Conservation (phyloP, 2,329 filamentous ascomycete species). For the Monosporascus sp. region DNA sequence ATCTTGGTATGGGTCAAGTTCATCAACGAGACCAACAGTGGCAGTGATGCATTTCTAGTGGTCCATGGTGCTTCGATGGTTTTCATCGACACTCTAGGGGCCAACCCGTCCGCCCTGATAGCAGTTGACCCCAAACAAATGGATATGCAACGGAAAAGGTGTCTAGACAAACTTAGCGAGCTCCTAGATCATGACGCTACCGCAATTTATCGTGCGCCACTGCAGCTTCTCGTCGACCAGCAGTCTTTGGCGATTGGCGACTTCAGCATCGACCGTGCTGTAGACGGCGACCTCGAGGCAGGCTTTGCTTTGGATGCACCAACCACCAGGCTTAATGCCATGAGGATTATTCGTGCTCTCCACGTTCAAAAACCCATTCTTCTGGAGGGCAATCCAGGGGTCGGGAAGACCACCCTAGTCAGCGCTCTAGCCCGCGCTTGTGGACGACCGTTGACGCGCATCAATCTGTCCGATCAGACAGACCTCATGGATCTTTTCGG, state of each 20-base stretch:
- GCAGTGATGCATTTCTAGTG: constrained; percentile 41
- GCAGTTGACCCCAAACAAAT: constrained; percentile 67
- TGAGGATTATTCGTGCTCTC: constrained; percentile 84
- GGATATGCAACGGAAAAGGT: constrained; percentile 64
- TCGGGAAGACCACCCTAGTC: constrained; percentile 93
- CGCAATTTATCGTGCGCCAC: constrained; percentile 58
- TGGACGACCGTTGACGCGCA: constrained; percentile 79
- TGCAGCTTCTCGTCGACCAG: constrained; percentile 52
- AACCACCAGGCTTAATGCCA: constrained; percentile 83
- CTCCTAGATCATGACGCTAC: constrained; percentile 61
- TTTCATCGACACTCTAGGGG: constrained; percentile 91
- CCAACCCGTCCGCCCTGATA: constrained; percentile 86
- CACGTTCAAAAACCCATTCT: constrained; percentile 88
- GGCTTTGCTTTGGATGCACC: constrained; percentile 80
- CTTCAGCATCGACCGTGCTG: constrained; percentile 61
- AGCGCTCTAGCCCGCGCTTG: constrained; percentile 76
- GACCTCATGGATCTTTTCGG: constrained; percentile 97
- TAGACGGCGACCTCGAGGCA: constrained; percentile 45
- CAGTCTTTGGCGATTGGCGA: constrained; percentile 62
- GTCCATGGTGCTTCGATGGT: constrained; percentile 92
- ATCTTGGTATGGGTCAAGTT: constrained; percentile 92
- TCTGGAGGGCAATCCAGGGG: constrained; percentile 93
- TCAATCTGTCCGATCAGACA: constrained; percentile 97
- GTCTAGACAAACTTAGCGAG: constrained; percentile 65
- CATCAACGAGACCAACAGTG: constrained; percentile 61